These are phyloP conservation scores for Zanthoxylum bungeanum DNA, from an alignment of 345 rosid species.

Conservation along the genomic window DNA sequence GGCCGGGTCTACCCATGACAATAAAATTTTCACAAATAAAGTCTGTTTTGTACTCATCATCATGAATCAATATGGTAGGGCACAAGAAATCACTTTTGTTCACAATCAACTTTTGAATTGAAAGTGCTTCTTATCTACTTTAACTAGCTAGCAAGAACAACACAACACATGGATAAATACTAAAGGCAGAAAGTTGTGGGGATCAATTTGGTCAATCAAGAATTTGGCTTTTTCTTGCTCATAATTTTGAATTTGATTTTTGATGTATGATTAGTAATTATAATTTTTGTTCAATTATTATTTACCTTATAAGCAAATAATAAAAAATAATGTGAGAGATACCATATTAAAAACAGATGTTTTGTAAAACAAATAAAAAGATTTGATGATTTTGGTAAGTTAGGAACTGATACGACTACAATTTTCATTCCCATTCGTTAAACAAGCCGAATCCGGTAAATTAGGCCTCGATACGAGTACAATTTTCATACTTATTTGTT, in stretches of 20 bases:
- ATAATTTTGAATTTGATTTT: background rate
- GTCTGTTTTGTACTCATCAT: background rate
- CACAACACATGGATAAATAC: background rate
- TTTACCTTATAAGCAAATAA: no score
- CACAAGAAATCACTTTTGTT: background rate
- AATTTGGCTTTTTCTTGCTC: background rate
- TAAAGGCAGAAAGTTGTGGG: conserved; percentile 1
- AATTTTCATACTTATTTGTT: no score
- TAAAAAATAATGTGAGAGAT: no score
- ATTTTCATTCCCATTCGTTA: no score
- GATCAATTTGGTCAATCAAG: background rate
- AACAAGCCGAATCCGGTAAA: no score
- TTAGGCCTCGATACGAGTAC: no score
- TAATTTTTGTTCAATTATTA: no score
- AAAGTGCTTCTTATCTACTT: background rate
- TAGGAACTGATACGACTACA: no score
- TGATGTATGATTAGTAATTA: no score
- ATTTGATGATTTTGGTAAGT: no score
- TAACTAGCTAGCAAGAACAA: conserved; percentile 3
- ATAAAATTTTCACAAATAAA: background rate
- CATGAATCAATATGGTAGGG: background rate
- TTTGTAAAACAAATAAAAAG: no score
- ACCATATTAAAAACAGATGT: no score
- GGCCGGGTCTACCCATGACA: background rate
- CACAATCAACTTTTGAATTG: background rate